Evolutionary conservation across 106 monocot species (phyloP), one percentile per base, ranked within the genome.

Genomic region (Dactylorhiza incarnata): DNA sequence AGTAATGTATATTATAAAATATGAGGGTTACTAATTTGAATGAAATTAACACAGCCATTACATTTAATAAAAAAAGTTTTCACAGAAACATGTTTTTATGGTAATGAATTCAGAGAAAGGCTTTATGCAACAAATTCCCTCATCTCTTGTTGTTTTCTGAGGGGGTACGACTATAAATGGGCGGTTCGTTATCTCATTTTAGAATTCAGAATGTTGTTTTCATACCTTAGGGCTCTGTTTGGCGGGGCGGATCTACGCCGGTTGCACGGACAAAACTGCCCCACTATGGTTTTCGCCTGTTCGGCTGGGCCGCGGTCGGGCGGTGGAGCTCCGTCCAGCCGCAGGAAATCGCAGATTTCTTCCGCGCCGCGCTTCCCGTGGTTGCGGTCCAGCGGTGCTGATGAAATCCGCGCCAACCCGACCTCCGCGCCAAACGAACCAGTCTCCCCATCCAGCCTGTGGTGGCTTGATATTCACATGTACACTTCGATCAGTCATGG

Each of bases 81-180:
- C 63, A 92, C 88, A 85, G 80, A 91, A 82, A 80, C 68, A 59
- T 86, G 69, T 80, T 85, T 85, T 81, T 78, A 90, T 91, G 93
- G 90, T 83, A 63, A 17, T 87, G 48, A 82, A 87, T 96, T 87
- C 93, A 96, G 96, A 93, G 96, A 81, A 96, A 96, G n/a, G n/a
- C n/a, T n/a, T n/a, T n/a, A n/a, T n/a, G n/a, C n/a, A n/a, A n/a
- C n/a, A n/a, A n/a, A n/a, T 96, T 87, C 85, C 96, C 93, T 76
- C 83, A 83, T 74, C 84, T 96, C 61, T 70, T 96, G 69, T 68
- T 96, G 72, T 96, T 96, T 83, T 91, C 96, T 63, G 96, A 96
- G 81, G 96, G 96, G n/a, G n/a, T 24, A 96, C 96, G 20, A 96
- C 96, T 71, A 93, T 90, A 79, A 96, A 96, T 87, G 96, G 96